Conservation (phyloP, 768 basidiomycete species). For the Phaeolepiota aurea region DNA sequence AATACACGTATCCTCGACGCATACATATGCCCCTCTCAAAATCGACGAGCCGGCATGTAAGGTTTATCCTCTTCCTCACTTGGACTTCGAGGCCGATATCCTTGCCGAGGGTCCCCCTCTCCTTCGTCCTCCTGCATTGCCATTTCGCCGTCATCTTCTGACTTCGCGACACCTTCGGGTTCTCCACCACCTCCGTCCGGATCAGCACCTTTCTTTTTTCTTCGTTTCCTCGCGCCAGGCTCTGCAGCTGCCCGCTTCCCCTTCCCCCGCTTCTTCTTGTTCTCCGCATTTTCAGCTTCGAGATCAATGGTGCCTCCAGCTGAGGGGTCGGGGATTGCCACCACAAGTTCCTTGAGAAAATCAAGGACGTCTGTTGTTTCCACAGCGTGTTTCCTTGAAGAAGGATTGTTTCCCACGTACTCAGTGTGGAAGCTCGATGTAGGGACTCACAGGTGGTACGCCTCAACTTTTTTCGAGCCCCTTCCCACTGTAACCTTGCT, state of each 20-base stretch:
- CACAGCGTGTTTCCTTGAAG: constrained; percentile 80
- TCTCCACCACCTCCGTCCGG: constrained; percentile 23
- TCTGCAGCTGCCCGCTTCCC: constrained; percentile 32
- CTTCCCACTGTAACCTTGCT: constrained; percentile 71
- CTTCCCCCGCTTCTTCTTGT: constrained; percentile 53
- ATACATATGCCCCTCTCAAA: background rate
- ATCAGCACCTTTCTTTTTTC: constrained; percentile 36
- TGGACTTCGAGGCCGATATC: constrained; percentile 24
- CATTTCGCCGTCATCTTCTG: constrained; percentile 17
- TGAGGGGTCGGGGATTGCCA: constrained; percentile 79
- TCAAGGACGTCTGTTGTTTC: constrained; percentile 85
- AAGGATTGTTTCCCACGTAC: background rate
- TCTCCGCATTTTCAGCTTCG: constrained; percentile 48
- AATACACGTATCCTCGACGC: background rate
- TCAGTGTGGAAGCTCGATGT: background rate
- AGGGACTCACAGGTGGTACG: constrained; percentile 80
- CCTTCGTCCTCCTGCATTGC: constrained; percentile 32
- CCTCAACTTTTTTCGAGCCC: constrained; percentile 83
- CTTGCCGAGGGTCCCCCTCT: constrained; percentile 6
- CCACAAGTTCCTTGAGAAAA: constrained; percentile 90
- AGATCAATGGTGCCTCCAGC: constrained; percentile 73
- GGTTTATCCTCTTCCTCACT: constrained; percentile 37
- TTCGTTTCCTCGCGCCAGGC: constrained; percentile 31
- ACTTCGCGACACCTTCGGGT: constrained; percentile 17
- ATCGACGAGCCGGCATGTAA: too few relatives aligned